Evolutionary conservation across 495 filamentous ascomycete species (phyloP), one percentile per base, ranked within the genome.

Genomic region (Aspergillus conjunctus): DNA sequence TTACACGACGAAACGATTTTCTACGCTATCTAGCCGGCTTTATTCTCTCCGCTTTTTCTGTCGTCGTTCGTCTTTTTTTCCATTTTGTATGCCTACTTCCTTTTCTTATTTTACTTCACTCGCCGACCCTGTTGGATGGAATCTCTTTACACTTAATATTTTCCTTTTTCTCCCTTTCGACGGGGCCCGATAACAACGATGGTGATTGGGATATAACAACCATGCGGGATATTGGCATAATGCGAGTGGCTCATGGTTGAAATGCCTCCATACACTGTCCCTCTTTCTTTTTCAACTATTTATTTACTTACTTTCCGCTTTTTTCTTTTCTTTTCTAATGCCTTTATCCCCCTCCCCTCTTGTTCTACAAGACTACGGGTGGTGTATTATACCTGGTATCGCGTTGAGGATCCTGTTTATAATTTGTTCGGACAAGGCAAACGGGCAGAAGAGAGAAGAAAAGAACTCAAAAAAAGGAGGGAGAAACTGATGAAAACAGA

Each of bases 321-420:
- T 26, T 26, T 26, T 5, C 33, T 55, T 33, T 43, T 37, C 43
- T 45, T 44, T 45, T 44, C 31, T 62, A 20, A 41, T 39, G 33
- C 44, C 26, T 43, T 41, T 48, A 39, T 46, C 39, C 18, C 22
- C 20, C 18, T 17, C 20, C 50, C 50, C 22, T 33, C 45, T 37
- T 31, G 45, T 50, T 43, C 46, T 52, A 56, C 50, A 49, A 39
- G 31, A 34, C n/a, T 52, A 22, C 52, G 26, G 48, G 34, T 15
- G n/a, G 39, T 68, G 59, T 68, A 65, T 30, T 63, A 65, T 68
- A 68, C 15, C 52, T 51, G 34, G 44, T 51, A 26, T 48, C 51
- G 39, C 21, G 34, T 51, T 52, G 44, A 15, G 44, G 11, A 11
- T 41, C 44, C 44, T 48, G 44, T 51, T 51, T 68, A 60, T 62